Conservation (phyloP, 495 filamentous ascomycete genomes). For the Pseudomonodictys pantanalensis region DNA sequence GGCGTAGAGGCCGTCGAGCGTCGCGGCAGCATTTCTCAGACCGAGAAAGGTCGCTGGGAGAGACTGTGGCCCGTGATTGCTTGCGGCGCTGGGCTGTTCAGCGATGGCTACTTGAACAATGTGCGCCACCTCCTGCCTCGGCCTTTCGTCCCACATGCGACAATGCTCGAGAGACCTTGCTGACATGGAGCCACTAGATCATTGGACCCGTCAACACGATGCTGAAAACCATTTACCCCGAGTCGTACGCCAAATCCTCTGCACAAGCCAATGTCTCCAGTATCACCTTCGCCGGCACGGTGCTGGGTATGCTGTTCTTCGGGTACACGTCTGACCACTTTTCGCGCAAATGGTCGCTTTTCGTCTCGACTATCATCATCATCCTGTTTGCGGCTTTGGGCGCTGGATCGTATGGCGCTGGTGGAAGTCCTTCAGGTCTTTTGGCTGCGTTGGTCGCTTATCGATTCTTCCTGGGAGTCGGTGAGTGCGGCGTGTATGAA, state of each 20-base stretch:
- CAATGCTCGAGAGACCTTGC: not conserved
- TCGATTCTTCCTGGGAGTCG: slow-evolving; percentile 73
- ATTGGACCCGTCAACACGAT: slow-evolving; percentile 80
- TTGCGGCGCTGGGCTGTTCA: slow-evolving; percentile 86
- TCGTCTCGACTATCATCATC: slow-evolving; percentile 76
- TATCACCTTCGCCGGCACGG: slow-evolving; percentile 86
- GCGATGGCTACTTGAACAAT: slow-evolving; percentile 86
- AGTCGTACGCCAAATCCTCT: slow-evolving; percentile 60
- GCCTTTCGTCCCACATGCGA: not conserved
- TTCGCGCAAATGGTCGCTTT: slow-evolving; percentile 76
- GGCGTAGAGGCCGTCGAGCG: slow-evolving; percentile 3
- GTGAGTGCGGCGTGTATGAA: slow-evolving; percentile 12
- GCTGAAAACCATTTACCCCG: slow-evolving; percentile 59
- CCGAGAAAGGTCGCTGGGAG: slow-evolving; percentile 48
- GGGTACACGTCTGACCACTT: slow-evolving; percentile 80
- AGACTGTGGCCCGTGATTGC: slow-evolving; percentile 67
- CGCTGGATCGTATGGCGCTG: slow-evolving; percentile 69
- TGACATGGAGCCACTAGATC: slow-evolving; percentile 52
- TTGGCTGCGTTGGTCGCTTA: slow-evolving; percentile 81
- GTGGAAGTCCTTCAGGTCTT: slow-evolving; percentile 62
- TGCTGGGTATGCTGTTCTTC: slow-evolving; percentile 79
- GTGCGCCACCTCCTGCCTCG: slow-evolving; percentile 39
- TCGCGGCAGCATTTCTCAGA: slow-evolving; percentile 21
- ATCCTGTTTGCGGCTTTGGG: slow-evolving; percentile 79
- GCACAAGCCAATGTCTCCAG: slow-evolving; percentile 68